Evolutionary conservation across 495 filamentous ascomycete genomes (phyloP).

Genomic region (Lasiosphaeria miniovina): DNA sequence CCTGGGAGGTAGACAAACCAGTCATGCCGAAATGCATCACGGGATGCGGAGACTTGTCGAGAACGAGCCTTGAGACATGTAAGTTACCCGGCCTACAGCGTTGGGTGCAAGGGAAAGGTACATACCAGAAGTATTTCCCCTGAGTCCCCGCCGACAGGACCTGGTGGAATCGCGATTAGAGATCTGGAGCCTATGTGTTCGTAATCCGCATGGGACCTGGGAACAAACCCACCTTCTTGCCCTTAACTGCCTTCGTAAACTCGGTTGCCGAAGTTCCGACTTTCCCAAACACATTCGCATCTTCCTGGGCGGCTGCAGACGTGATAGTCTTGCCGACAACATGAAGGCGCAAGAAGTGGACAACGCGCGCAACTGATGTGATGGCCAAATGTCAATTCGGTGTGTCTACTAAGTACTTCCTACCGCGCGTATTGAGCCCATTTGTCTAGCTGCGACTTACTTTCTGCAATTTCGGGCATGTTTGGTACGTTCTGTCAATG

Average conservation of each 20-base stretch:
- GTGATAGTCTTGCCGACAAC: slow-evolving; percentile 78
- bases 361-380: slow-evolving; percentile 68
- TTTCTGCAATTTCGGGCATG: slow-evolving; percentile 84
- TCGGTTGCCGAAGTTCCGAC: slow-evolving; percentile 71
- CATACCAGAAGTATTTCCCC: slow-evolving; percentile 92
- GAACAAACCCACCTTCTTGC: slow-evolving; percentile 55
- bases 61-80: slow-evolving; percentile 37
- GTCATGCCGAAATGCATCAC: slow-evolving; percentile 93
- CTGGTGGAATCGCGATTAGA: slow-evolving; percentile 6
- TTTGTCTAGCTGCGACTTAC: slow-evolving; percentile 29
- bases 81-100: background rate
- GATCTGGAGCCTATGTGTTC: background rate
- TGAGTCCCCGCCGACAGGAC: slow-evolving; percentile 73
- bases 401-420: background rate
- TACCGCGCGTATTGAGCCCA: background rate
- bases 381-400: background rate
- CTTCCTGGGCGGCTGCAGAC: slow-evolving; percentile 67
- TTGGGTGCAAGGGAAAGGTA: background rate
- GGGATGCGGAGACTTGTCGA: slow-evolving; percentile 67
- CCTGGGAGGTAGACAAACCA: slow-evolving; percentile 1
- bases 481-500: slow-evolving; percentile 1
- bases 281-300: slow-evolving; percentile 82
- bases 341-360: slow-evolving; percentile 76
- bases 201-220: background rate
- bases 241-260: slow-evolving; percentile 68